Base-by-base conservation (phyloP, 2,329 filamentous ascomycete species). In the Pseudocercospora macadamiae region DNA sequence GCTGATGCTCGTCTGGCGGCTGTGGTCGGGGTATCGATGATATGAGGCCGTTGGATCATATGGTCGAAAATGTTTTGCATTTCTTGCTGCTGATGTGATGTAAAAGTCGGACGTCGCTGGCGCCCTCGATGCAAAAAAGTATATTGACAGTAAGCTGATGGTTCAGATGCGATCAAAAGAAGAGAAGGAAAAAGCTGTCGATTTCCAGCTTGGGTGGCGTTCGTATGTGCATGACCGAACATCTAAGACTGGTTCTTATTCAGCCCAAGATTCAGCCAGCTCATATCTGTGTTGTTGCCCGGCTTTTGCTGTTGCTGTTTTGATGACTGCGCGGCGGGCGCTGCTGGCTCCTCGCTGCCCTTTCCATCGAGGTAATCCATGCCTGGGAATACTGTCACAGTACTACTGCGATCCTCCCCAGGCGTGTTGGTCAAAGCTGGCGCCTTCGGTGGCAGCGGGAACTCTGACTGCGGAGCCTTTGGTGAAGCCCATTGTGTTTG, bases 211-310 rank as follows among this genome's bases (percentile, higher is more conserved):
- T 34, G 32, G 2, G 16, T 54, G 18, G 36, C 36, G 34, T 26
- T 39, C 25, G 34, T 34, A 19, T 48, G 53, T n/a, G 30, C 37
- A 25, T 25, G 42, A 23, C 26, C 25, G 45, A 28, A 14, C 25
- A 21, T 32, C 47, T 32, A 49, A 26, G 42, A 26, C 16, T 48
- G 48, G 10, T 52, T 53, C 34, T 51, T 60, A 42, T 45, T 53
- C 37, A 63, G 53, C 86, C 65, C 66, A 23, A 92, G 79, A 69
- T 92, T 91, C 63, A 93, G 76, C 89, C 89, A 93, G 75, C 88
- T 90, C 87, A 92, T 90, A 72, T 92, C 89, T 30, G 56, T 64
- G 37, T 64, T 64, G 37, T 64, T 63, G 48, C 51, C 48, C 2
- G 66, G 47, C 52, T 64, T 57, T 48, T 82, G 78, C 74, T 76